phyloP scores from a whole-genome alignment of 345 rosid genomes.

The Bruguiera parviflora region DNA sequence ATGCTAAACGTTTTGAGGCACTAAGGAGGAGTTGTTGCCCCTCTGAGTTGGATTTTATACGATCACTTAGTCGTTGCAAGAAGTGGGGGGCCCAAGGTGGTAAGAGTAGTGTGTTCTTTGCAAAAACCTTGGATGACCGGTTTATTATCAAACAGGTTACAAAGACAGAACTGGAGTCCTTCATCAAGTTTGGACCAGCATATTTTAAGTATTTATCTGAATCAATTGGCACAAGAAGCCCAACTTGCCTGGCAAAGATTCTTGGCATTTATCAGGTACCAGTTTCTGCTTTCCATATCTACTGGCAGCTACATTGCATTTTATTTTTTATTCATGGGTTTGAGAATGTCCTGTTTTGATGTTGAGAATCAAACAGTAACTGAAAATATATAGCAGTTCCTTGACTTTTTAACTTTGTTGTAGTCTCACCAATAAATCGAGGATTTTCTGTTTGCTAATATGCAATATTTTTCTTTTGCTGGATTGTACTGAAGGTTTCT shows the following conservation, averaged over 20 bases:
- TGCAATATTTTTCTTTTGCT: slow-evolving; percentile 15
- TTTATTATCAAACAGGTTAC: slow-evolving; percentile 92
- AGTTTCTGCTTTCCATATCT: slow-evolving; percentile 6
- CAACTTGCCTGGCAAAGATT: slow-evolving; percentile 93
- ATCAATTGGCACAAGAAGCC: slow-evolving; percentile 69
- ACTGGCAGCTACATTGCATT: slow-evolving; percentile 3
- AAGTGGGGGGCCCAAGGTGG: slow-evolving; percentile 99
- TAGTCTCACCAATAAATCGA: no score
- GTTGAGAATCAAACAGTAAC: no score
- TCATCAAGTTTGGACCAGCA: slow-evolving; percentile 75
- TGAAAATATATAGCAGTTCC: no score
- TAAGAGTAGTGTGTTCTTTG: slow-evolving; percentile 96
- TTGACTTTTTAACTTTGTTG: no score
- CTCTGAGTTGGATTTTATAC: slow-evolving; percentile 71
- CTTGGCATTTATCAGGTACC: slow-evolving; percentile 87
- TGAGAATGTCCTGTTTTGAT: no score
- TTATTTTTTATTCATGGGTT: no score
- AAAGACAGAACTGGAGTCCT: slow-evolving; percentile 90
- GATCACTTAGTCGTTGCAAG: slow-evolving; percentile 94
- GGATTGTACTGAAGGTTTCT: slow-evolving; percentile 50
- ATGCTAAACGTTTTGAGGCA: slow-evolving; percentile 77
- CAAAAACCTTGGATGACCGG: slow-evolving; percentile 88
- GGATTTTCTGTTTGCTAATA: neutral
- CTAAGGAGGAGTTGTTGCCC: slow-evolving; percentile 74
- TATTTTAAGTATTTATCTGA: slow-evolving; percentile 78